Conservation (phyloP, 192 early-diverging fungal genomes). For the Backusella australiensis region DNA sequence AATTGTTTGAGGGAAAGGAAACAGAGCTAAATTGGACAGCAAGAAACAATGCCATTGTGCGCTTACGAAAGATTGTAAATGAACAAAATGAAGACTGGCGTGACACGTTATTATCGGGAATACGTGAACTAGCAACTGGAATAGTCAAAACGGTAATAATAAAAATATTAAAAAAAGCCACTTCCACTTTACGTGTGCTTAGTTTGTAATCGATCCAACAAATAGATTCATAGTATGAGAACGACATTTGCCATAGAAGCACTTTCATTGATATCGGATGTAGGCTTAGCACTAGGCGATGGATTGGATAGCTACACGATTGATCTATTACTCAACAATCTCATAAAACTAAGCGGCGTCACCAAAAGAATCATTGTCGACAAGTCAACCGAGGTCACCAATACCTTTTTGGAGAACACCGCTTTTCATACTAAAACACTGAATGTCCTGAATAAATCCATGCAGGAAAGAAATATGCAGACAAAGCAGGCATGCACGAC, state of each 20-base stretch:
- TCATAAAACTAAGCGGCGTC: conserved; percentile 20
- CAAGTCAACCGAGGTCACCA: conserved; percentile 16
- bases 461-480: conserved; percentile 38
- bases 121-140: conserved; percentile 11
- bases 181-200: not conserved
- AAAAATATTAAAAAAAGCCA: not conserved
- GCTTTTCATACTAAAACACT: conserved; percentile 33
- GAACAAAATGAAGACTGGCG: conserved; percentile 11
- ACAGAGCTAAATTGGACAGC: conserved; percentile 34
- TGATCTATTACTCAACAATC: conserved; percentile 32
- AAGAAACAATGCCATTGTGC: conserved; percentile 20
- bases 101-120: conserved; percentile 2
- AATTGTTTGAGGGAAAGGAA: conserved; percentile 32
- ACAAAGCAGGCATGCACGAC: conserved; percentile 21
- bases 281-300: conserved; percentile 22
- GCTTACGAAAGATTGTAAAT: conserved; percentile 16
- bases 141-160: conserved; percentile 25
- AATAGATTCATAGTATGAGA: conserved; percentile 38
- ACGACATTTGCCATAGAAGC: conserved; percentile 32
- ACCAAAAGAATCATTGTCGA: conserved; percentile 33
- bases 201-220: not conserved
- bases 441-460: conserved; percentile 18
- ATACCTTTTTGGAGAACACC: conserved; percentile 24
- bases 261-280: conserved; percentile 22
- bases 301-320: conserved; percentile 30